These are phyloP conservation scores for Lactarius trivialis DNA, from an alignment of 768 basidiomycete species.

Conservation along the genomic window DNA sequence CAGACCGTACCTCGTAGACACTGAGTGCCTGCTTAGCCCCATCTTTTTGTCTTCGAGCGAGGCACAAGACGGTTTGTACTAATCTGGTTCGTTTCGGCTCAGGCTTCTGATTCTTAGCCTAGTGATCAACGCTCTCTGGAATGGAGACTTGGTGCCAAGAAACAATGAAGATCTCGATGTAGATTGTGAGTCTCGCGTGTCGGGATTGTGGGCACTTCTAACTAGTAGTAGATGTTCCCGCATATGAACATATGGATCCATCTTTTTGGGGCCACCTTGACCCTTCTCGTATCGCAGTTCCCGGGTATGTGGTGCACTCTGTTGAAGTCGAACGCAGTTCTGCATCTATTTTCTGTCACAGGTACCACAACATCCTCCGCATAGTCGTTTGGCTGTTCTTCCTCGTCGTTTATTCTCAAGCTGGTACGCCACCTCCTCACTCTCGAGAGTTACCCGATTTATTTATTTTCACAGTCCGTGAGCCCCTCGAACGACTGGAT, in stretches of 20 bases:
- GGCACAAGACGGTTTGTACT: constrained; percentile 63
- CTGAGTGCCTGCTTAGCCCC: constrained; percentile 37
- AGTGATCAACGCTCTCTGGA: constrained; percentile 84
- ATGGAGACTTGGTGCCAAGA: constrained; percentile 72
- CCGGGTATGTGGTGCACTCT: constrained; percentile 39
- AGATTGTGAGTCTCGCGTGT: constrained; percentile 48
- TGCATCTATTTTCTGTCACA: constrained; percentile 24
- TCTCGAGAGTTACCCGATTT: not conserved
- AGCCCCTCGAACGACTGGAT: constrained; percentile 68
- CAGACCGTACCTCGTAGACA: not conserved
- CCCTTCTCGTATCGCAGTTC: constrained; percentile 72
- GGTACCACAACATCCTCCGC: constrained; percentile 83
- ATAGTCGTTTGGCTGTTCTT: constrained; percentile 74
- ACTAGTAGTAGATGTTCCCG: constrained; percentile 53
- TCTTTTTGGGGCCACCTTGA: constrained; percentile 69
- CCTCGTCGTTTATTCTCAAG: constrained; percentile 75
- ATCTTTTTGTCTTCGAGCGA: constrained; percentile 84
- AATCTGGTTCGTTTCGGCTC: not conserved
- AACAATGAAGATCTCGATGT: constrained; percentile 71
- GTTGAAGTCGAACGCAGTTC: not conserved
- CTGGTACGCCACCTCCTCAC: constrained; percentile 42
- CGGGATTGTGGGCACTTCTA: not conserved
- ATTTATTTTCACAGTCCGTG: constrained; percentile 45
- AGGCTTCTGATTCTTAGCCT: not conserved
- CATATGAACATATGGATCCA: constrained; percentile 45